Evolutionary conservation across 2,329 filamentous ascomycete species (phyloP).

Genomic region (Sporothrix mexicana): DNA sequence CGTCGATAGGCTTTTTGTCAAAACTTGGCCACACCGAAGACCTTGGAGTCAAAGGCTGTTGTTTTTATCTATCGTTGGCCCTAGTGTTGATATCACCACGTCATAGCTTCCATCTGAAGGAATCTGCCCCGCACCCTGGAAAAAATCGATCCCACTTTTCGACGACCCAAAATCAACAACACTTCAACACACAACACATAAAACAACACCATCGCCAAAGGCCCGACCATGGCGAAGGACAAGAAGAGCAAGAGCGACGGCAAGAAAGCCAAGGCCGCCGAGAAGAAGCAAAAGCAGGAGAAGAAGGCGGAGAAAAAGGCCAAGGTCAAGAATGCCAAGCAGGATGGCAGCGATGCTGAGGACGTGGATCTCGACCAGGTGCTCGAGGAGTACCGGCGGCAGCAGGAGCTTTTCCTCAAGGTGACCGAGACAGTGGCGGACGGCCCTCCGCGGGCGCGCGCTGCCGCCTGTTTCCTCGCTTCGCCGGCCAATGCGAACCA

Average conservation of each 20-base stretch:
- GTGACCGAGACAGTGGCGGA: slow-evolving; percentile 79
- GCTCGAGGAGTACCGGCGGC: slow-evolving; percentile 87
- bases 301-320: slow-evolving; percentile 89
- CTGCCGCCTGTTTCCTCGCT: slow-evolving; percentile 81
- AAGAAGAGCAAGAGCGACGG: slow-evolving; percentile 52
- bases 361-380: slow-evolving; percentile 93
- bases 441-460: slow-evolving; percentile 75
- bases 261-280: slow-evolving; percentile 58
- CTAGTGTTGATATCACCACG: neutral
- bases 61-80: no score
- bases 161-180: neutral
- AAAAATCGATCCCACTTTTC: slow-evolving; percentile 19
- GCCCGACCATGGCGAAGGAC: slow-evolving; percentile 51
- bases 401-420: slow-evolving; percentile 93
- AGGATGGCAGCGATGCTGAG: slow-evolving; percentile 85
- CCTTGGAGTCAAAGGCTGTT: no score
- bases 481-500: slow-evolving; percentile 87
- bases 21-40: neutral
- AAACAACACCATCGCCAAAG: neutral
- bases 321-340: slow-evolving; percentile 72
- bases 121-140: slow-evolving; percentile 22
- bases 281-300: slow-evolving; percentile 78
- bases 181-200: slow-evolving; percentile 3
- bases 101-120: neutral
- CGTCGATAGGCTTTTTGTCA: no score